phyloP scores from a whole-genome alignment of 2,329 filamentous ascomycete genomes.

The Aphanocladium album region DNA sequence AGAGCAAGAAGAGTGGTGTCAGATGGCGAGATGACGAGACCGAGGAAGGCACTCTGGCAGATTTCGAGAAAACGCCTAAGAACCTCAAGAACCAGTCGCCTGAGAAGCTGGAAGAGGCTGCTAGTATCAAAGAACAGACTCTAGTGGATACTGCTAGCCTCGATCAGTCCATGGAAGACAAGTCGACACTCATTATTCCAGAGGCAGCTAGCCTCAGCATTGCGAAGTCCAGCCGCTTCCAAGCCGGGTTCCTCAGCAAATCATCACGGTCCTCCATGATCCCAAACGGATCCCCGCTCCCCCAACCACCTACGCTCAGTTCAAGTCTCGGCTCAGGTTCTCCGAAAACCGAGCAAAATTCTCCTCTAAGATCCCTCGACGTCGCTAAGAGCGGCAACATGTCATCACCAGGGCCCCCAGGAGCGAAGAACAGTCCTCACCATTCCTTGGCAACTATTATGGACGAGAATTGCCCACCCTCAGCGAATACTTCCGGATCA shows the following conservation, averaged over 20 bases:
- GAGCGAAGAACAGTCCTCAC: constrained; percentile 28
- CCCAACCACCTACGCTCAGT: constrained; percentile 51
- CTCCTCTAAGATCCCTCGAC: constrained; percentile 48
- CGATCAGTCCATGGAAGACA: constrained; percentile 36
- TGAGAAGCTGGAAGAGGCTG: constrained; percentile 43
- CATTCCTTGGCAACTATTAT: constrained; percentile 31
- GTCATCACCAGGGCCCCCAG: constrained; percentile 36
- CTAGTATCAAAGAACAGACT: constrained; percentile 29
- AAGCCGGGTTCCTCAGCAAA: constrained; percentile 77
- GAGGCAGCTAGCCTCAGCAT: constrained; percentile 29
- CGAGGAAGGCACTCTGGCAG: constrained; percentile 77
- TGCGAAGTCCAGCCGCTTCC: constrained; percentile 70
- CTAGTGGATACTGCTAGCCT: constrained; percentile 7
- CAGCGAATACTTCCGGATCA: constrained; percentile 32
- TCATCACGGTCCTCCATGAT: constrained; percentile 34
- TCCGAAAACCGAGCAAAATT: constrained; percentile 25
- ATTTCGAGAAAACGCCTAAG: constrained; percentile 87
- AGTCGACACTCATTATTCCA: constrained; percentile 55
- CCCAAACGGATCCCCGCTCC: constrained; percentile 56
- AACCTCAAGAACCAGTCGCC: constrained; percentile 54
- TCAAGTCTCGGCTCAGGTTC: constrained; percentile 48
- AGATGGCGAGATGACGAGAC: constrained; percentile 88
- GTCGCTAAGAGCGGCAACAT: constrained; percentile 46
- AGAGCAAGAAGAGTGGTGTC: constrained; percentile 66
- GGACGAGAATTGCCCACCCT: constrained; percentile 50